phyloP scores from a whole-genome alignment of 2,329 filamentous ascomycete species.

The Trichophyton schoenleinii region DNA sequence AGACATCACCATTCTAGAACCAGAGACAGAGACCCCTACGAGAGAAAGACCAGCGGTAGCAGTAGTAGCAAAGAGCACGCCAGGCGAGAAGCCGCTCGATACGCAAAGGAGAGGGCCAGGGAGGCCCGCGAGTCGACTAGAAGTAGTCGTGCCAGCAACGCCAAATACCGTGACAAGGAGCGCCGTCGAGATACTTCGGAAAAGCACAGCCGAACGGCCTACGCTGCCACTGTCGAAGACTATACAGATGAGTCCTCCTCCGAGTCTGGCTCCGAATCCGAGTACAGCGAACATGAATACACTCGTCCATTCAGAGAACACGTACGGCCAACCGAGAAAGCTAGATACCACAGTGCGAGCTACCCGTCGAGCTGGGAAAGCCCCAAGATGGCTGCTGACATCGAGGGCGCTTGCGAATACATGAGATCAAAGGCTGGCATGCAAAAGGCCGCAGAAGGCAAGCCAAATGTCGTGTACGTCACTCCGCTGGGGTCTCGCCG shows the following conservation, averaged over 20 bases:
- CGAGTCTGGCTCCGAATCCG: conserved; percentile 16
- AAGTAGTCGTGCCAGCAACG: conserved; percentile 23
- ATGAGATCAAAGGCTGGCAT: conserved; percentile 25
- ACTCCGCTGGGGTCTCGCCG: conserved; percentile 18
- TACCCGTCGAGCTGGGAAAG: conserved; percentile 16
- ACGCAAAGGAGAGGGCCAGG: conserved; percentile 20
- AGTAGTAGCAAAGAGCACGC: conserved; percentile 14
- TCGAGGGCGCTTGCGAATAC: conserved; percentile 24
- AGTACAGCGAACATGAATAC: not conserved
- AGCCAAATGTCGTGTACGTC: conserved; percentile 21
- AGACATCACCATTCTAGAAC: conserved; percentile 18
- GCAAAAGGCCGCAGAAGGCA: conserved; percentile 16
- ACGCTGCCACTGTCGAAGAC: conserved; percentile 21
- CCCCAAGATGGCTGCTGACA: not conserved
- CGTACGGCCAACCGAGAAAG: not conserved
- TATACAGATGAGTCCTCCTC: conserved; percentile 18
- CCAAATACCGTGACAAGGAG: conserved; percentile 33
- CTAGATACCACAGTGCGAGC: conserved; percentile 19
- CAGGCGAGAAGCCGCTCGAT: conserved; percentile 15
- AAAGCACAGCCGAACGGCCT: conserved; percentile 22
- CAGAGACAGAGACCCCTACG: conserved; percentile 23
- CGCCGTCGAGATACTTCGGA: conserved; percentile 29
- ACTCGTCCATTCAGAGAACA: not conserved
- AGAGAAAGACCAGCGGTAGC: conserved; percentile 24
- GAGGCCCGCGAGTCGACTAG: conserved; percentile 21